Evolutionary conservation across 192 early-diverging fungal genomes (phyloP).

Genomic region (Phycomyces blakesleeanus): DNA sequence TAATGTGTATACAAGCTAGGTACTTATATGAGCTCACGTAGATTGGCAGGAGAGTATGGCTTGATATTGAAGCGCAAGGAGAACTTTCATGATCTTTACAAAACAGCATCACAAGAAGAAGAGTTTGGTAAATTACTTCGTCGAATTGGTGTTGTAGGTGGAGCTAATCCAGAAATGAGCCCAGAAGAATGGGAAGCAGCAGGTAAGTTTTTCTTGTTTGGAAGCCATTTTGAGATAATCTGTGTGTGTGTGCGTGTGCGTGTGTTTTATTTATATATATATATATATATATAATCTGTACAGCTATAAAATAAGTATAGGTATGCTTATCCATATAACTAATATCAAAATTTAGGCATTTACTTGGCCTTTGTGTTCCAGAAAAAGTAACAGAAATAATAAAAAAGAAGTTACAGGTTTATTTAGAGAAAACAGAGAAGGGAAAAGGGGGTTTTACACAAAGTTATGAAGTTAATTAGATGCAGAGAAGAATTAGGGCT

Average conservation of each 20-base stretch:
- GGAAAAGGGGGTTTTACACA: neutral
- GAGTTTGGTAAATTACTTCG: conserved; percentile 62
- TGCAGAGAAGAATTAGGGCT: neutral
- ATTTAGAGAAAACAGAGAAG: too few species aligned
- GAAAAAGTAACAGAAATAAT: conserved; percentile 38
- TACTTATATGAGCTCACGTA: too few species aligned
- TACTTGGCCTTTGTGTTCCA: conserved; percentile 73
- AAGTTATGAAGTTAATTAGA: neutral
- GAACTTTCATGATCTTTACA: conserved; percentile 83
- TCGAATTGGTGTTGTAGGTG: conserved; percentile 81
- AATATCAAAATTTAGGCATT: conserved; percentile 34
- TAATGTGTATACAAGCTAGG: neutral
- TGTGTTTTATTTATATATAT: too few species aligned
- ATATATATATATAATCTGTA: too few species aligned
- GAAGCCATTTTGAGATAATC: neutral
- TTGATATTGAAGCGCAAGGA: conserved; percentile 70
- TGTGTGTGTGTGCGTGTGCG: too few species aligned
- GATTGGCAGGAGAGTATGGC: conserved; percentile 79
- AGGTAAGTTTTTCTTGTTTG: conserved; percentile 42
- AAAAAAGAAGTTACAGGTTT: neutral
- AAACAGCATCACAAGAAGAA: conserved; percentile 49
- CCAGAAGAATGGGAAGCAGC: conserved; percentile 92
- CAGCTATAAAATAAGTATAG: neutral
- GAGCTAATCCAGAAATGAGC: conserved; percentile 57
- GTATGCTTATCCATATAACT: neutral